phyloP scores from a whole-genome alignment of 208 protist genomes.

The Angomonas desouzai region DNA sequence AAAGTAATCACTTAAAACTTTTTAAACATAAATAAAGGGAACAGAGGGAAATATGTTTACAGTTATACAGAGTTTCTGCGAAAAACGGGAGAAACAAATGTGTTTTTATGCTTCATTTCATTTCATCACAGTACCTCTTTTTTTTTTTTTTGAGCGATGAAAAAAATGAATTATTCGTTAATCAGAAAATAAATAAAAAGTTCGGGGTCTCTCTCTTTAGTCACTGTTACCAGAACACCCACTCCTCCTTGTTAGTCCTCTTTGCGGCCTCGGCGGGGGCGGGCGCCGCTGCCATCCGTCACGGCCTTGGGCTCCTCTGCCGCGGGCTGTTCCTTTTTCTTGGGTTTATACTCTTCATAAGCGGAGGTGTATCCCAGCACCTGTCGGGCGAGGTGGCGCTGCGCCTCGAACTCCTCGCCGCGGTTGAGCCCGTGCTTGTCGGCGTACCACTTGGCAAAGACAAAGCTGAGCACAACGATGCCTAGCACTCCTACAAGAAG shows the following conservation, averaged over 20 bases:
- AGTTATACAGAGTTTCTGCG: too few species aligned
- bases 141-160: neutral
- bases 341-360: constrained; percentile 7
- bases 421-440: neutral
- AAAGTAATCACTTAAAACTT: neutral
- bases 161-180: neutral
- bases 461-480: neutral
- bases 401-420: neutral
- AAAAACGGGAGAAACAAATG: too few species aligned
- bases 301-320: neutral
- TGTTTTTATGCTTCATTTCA: too few species aligned
- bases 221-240: too few species aligned
- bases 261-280: neutral
- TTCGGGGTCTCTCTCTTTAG: neutral
- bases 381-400: neutral
- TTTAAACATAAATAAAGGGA: neutral
- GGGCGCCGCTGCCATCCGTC: neutral
- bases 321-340: neutral
- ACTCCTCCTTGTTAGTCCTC: constrained; percentile 11
- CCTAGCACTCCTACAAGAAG: constrained; percentile 4
- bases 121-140: neutral
- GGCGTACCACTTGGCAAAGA: neutral
- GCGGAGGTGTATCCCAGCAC: neutral
- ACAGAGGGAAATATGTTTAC: too few species aligned
- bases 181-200: neutral